Percentiles rank a stretch among this genome's conserved stretches.
These are phyloP conservation scores for Ustilago curta DNA, from an alignment of 1,284 basidiomycete species.

Conservation along the genomic window DNA sequence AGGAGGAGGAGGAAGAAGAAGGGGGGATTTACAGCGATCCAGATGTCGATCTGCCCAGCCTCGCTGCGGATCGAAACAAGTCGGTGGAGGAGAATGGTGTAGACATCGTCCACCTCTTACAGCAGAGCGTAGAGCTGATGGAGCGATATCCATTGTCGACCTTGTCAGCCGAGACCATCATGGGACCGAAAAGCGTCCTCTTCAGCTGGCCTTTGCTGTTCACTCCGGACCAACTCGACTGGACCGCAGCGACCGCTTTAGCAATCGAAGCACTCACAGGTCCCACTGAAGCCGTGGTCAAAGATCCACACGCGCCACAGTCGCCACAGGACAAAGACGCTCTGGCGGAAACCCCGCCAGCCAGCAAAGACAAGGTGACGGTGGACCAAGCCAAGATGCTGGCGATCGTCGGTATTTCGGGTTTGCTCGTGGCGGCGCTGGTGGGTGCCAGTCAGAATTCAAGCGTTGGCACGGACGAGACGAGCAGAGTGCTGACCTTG, in stretches of 20 bases:
- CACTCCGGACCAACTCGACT: conserved; percentile 5
- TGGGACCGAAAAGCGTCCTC: conserved; percentile 51
- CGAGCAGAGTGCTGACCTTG: conserved; percentile 25
- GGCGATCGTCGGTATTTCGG: conserved; percentile 41
- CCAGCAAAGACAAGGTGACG: not conserved
- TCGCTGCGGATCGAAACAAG: conserved; percentile 21
- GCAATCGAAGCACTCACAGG: conserved; percentile 21
- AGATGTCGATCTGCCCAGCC: conserved; percentile 45
- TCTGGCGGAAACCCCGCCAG: conserved; percentile 3
- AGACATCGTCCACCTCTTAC: conserved; percentile 25
- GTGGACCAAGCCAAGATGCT: conserved; percentile 22
- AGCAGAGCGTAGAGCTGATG: conserved; percentile 25
- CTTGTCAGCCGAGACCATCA: conserved; percentile 30
- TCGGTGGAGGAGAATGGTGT: not conserved
- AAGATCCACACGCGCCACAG: conserved; percentile 30
- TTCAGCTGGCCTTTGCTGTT: conserved; percentile 48
- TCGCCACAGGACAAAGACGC: not conserved
- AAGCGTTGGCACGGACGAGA: conserved; percentile 11
- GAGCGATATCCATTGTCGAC: conserved; percentile 15
- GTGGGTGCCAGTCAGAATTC: conserved; percentile 16
- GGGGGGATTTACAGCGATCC: conserved; percentile 38
- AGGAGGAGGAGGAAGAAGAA: not conserved
- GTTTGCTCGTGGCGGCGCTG: conserved; percentile 40
- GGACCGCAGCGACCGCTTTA: not conserved
- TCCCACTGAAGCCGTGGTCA: conserved; percentile 28